These are phyloP conservation scores for Fusarium devonianum DNA, from an alignment of 2,329 filamentous ascomycete genomes.

Conservation along the genomic window DNA sequence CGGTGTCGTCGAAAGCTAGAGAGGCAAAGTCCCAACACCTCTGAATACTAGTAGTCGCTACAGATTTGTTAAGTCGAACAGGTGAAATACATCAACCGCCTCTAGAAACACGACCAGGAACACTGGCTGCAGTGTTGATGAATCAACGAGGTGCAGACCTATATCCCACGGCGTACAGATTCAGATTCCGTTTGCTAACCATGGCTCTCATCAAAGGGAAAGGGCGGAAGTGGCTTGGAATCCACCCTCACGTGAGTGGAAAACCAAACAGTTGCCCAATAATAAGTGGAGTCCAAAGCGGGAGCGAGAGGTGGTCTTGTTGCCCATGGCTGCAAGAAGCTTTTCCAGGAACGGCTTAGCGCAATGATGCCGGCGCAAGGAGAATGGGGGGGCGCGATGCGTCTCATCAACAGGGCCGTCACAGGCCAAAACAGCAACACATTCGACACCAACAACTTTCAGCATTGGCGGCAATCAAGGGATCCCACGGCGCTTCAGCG, in stretches of 20 bases:
- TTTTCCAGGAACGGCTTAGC: slow-evolving; percentile 34
- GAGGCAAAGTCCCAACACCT: no score
- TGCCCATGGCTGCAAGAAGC: slow-evolving; percentile 45
- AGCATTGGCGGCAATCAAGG: slow-evolving; percentile 38
- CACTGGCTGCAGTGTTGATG: no score
- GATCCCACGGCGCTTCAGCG: slow-evolving; percentile 38
- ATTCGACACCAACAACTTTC: slow-evolving; percentile 37
- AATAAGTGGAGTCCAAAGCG: slow-evolving; percentile 30
- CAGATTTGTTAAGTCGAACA: no score
- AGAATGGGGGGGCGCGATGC: slow-evolving; percentile 41
- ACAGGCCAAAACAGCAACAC: slow-evolving; percentile 40
- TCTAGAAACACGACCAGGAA: no score
- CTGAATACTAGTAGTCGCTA: no score
- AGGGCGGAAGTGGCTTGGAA: slow-evolving; percentile 3
- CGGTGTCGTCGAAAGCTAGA: no score
- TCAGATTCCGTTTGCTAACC: no score
- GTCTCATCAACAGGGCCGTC: slow-evolving; percentile 43
- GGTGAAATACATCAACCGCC: no score
- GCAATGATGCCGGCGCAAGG: slow-evolving; percentile 33
- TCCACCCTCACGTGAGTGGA: slow-evolving; percentile 32
- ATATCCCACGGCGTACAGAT: no score
- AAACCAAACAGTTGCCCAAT: slow-evolving; percentile 34
- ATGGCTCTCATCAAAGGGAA: background rate
- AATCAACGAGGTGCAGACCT: no score
- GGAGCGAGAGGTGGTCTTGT: slow-evolving; percentile 35